These are phyloP conservation scores for Aotearoamyces nothofagi DNA, from an alignment of 2,329 filamentous ascomycete species.

Conservation along the genomic window DNA sequence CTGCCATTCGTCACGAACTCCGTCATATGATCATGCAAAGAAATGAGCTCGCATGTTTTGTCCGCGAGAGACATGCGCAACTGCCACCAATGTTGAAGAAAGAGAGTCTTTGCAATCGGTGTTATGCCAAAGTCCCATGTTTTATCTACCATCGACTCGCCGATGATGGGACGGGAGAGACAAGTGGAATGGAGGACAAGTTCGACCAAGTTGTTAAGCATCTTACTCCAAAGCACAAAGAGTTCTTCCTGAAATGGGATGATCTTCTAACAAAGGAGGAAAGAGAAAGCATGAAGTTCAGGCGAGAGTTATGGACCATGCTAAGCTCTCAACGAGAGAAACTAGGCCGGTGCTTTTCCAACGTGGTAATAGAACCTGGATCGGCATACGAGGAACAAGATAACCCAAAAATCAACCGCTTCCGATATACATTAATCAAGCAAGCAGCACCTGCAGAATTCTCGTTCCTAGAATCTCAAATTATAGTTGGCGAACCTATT, in stretches of 20 bases:
- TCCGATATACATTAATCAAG: constrained; percentile 73
- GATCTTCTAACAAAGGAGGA: constrained; percentile 87
- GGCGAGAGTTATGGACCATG: constrained; percentile 93
- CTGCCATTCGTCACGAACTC: constrained; percentile 73
- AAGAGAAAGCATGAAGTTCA: constrained; percentile 71
- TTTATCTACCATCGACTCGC: constrained; percentile 88
- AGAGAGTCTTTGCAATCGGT: constrained; percentile 67
- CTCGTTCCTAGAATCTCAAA: constrained; percentile 83
- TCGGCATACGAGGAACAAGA: constrained; percentile 55
- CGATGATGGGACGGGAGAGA: constrained; percentile 68
- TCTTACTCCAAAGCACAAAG: constrained; percentile 56
- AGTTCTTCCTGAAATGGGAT: constrained; percentile 94
- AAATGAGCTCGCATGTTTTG: constrained; percentile 74
- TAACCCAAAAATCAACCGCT: constrained; percentile 79
- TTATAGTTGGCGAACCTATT: constrained; percentile 75
- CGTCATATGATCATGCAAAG: constrained; percentile 95
- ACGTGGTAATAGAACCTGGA: constrained; percentile 69
- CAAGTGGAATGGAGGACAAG: constrained; percentile 64
- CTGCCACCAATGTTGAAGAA: constrained; percentile 78
- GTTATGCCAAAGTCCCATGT: constrained; percentile 82
- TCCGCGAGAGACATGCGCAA: constrained; percentile 63
- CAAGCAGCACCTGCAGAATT: constrained; percentile 43
- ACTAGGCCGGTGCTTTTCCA: constrained; percentile 76
- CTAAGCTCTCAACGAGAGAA: constrained; percentile 76
- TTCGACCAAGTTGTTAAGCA: constrained; percentile 72